These are phyloP conservation scores for Nannochloropsis gaditana DNA, from an alignment of 108 stramenopile species.

Conservation along the genomic window DNA sequence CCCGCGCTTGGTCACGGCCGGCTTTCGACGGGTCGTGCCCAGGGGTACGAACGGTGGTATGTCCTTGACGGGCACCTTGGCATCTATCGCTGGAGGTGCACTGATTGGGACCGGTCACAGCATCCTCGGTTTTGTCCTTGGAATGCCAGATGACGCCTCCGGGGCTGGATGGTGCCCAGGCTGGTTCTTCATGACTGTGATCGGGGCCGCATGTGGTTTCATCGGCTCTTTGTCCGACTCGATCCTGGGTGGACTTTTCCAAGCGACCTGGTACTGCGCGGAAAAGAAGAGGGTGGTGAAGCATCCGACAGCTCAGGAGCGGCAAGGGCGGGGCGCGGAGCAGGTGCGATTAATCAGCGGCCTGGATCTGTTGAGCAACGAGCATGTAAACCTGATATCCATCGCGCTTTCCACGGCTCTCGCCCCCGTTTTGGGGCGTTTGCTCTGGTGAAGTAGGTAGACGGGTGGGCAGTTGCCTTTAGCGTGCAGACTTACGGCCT, in stretches of 20 bases:
- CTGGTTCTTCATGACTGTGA: conserved; percentile 43
- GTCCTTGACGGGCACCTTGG: conserved; percentile 58
- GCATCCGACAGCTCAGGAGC: conserved; percentile 23
- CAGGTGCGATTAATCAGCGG: conserved; percentile 50
- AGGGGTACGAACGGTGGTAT: conserved; percentile 75
- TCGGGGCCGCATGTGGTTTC: conserved; percentile 60
- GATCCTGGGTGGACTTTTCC: conserved; percentile 66
- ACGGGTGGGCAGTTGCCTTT: too few species aligned
- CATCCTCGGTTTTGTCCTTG: not conserved
- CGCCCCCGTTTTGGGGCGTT: not conserved
- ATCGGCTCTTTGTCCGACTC: conserved; percentile 67
- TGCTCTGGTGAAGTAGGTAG: not conserved
- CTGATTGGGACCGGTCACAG: conserved; percentile 61
- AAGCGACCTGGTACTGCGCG: conserved; percentile 61
- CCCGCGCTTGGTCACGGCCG: conserved; percentile 63
- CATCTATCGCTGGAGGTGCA: conserved; percentile 61
- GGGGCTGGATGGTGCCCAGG: conserved; percentile 29
- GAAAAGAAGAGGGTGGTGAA: conserved; percentile 61
- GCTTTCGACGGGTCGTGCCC: conserved; percentile 60
- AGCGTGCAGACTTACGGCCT: too few species aligned
- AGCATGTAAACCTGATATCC: conserved; percentile 69
- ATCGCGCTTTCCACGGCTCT: conserved; percentile 54
- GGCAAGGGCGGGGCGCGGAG: conserved; percentile 19
- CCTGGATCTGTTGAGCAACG: conserved; percentile 61
- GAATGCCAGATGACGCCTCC: conserved; percentile 40